These are phyloP conservation scores for Microdochium bolleyi DNA, from an alignment of 2,329 filamentous ascomycete genomes.

Conservation along the genomic window DNA sequence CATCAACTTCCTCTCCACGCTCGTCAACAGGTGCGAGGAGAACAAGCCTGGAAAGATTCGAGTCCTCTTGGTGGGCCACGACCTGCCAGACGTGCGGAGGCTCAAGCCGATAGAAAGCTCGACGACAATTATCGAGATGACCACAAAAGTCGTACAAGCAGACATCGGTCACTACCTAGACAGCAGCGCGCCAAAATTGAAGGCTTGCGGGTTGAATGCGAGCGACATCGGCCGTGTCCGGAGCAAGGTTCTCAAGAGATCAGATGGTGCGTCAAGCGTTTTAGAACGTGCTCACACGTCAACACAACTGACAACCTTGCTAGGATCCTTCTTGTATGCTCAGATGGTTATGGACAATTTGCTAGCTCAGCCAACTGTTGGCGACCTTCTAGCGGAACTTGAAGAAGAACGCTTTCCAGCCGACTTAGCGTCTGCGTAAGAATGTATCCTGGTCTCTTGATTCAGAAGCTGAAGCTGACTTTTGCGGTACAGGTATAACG, in stretches of 20 bases:
- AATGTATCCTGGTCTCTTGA: not conserved
- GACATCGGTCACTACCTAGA: not conserved
- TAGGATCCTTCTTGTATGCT: slow-evolving; percentile 24
- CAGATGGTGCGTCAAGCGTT: not conserved
- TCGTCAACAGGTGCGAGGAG: slow-evolving; percentile 13
- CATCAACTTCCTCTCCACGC: slow-evolving; percentile 14
- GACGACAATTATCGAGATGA: not conserved
- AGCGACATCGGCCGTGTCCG: not conserved
- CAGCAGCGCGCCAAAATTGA: not conserved
- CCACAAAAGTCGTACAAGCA: not conserved
- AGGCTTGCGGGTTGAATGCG: not conserved
- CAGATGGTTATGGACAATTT: slow-evolving; percentile 20
- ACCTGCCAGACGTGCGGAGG: slow-evolving; percentile 15
- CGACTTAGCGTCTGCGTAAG: slow-evolving; percentile 7
- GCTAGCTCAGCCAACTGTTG: slow-evolving; percentile 9
- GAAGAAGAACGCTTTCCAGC: slow-evolving; percentile 6
- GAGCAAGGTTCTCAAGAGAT: not conserved
- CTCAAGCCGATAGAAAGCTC: slow-evolving; percentile 9
- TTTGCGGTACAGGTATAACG: slow-evolving; percentile 15
- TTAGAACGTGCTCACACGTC: not conserved
- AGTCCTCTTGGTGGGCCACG: slow-evolving; percentile 23
- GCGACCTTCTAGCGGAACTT: slow-evolving; percentile 11
- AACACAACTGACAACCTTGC: not conserved
- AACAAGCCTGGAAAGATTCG: slow-evolving; percentile 13
- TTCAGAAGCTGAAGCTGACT: not conserved